Conservation (phyloP, 495 filamentous ascomycete genomes). For the Penicillium nucicola region DNA sequence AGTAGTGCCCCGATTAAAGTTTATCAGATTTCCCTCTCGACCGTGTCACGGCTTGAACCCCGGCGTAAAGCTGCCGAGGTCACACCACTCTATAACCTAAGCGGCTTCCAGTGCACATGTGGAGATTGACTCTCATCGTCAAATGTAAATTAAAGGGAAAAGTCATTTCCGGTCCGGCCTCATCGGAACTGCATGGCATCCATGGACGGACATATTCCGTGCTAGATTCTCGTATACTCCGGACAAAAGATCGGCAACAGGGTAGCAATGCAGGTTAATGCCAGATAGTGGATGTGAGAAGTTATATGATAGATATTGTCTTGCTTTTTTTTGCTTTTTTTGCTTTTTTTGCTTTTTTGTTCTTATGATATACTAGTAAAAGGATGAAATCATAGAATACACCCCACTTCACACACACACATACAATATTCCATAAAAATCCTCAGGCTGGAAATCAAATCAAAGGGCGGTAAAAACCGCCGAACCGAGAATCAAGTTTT, state of each 20-base stretch:
- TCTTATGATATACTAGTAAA: no score
- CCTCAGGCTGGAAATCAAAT: neutral
- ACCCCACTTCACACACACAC: no score
- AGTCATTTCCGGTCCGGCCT: neutral
- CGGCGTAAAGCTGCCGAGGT: neutral
- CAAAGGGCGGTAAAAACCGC: neutral
- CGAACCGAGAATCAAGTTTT: conserved; percentile 8
- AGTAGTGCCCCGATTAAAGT: no score
- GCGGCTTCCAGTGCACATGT: neutral
- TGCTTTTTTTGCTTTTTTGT: no score
- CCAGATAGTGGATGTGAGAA: neutral
- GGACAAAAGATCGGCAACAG: neutral
- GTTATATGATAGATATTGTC: no score
- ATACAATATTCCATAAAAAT: no score
- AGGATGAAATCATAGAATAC: neutral
- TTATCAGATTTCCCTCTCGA: no score
- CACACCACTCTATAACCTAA: neutral
- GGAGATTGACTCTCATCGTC: neutral
- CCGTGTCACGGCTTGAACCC: no score
- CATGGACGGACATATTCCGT: no score
- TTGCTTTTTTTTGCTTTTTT: neutral
- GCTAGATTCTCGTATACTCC: no score
- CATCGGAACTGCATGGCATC: neutral
- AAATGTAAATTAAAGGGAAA: neutral
- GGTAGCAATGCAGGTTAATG: conserved; percentile 2